Base-by-base conservation (phyloP, 2,329 filamentous ascomycete genomes). In the Dendryphion nanum region DNA sequence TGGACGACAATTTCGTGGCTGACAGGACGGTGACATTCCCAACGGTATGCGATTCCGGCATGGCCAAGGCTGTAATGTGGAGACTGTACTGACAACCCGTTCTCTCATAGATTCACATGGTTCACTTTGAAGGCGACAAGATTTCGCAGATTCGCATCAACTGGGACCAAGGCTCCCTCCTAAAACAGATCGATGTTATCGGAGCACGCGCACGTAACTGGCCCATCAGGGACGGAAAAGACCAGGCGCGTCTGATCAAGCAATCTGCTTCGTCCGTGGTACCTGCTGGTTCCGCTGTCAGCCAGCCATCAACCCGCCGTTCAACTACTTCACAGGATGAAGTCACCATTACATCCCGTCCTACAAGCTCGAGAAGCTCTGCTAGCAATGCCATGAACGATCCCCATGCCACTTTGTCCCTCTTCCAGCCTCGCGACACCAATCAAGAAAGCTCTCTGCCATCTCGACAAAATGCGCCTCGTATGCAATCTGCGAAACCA, bases 111-210 rank as follows among this genome's bases (percentile, higher is more conserved):
- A 48, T 67, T 18, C 93, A 98, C 72, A 83, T 97, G 48, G 90
- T 98, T 50, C 79, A 81, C 41, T 95, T 96, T 68, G 79, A 94
- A 65, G 63, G 68, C 49, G 68, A 84, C 32, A 89, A 88, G 71
- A 96, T 98, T 61, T 67, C 78, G 42, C 88, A 93, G 65, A 86
- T 97, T 48, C 86, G 91, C 53, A 81, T 91, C 52, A 88, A 85
- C 64, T 98, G 93, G 93, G 93, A 98, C 64, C 93, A 98, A 68
- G 90, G 83, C 44, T 85, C 89, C 37, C 79, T 98, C 28, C 79
- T 98, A 51, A 97, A 93, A 72, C 85, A 95, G 66, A 78, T 96
- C 48, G 90, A 96, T 46, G 83, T 96, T 40, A 97, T 98, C 66
- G 91, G 93, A 57, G 85, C 83, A 61, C 84, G 85, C 37, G 88